Evolutionary conservation across 75 land plant species (phyloP).

Genomic region (Sequoia sempervirens): DNA sequence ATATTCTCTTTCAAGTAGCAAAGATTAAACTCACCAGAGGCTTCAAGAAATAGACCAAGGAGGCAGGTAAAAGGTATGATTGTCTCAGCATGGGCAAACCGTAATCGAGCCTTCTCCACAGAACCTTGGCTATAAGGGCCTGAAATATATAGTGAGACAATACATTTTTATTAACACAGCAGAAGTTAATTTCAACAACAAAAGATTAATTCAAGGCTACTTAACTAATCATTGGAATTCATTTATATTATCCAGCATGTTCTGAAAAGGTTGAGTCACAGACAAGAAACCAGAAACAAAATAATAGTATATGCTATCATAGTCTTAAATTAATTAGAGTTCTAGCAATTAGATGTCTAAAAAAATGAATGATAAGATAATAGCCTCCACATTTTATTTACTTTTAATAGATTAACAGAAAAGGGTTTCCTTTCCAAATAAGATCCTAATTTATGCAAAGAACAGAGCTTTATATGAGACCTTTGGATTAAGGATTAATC

Average conservation of each 20-base stretch:
- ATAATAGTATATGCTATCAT: not conserved
- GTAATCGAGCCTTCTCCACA: slow-evolving; percentile 71
- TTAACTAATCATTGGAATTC: not conserved
- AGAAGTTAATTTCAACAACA: not conserved
- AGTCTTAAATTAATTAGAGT: not conserved
- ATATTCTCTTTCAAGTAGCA: not conserved
- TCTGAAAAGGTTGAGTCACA: not conserved
- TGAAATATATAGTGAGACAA: not conserved
- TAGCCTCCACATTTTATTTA: not conserved
- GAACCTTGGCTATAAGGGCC: not conserved
- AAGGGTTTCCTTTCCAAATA: not conserved
- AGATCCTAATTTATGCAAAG: too few relatives aligned
- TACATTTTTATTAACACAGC: not conserved
- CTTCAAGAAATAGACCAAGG: slow-evolving; percentile 82
- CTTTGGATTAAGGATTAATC: too few relatives aligned
- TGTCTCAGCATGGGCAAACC: slow-evolving; percentile 98
- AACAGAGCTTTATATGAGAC: too few relatives aligned
- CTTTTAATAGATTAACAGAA: not conserved
- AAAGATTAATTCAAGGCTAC: too few relatives aligned
- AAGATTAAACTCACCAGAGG: slow-evolving; percentile 41
- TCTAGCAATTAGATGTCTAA: not conserved
- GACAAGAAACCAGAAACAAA: not conserved
- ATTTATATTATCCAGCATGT: not conserved
- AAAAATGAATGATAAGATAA: too few relatives aligned
- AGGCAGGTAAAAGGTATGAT: slow-evolving; percentile 89